Conservation (phyloP, 1,139 yeast species). For the Blastobotrys niveus region DNA sequence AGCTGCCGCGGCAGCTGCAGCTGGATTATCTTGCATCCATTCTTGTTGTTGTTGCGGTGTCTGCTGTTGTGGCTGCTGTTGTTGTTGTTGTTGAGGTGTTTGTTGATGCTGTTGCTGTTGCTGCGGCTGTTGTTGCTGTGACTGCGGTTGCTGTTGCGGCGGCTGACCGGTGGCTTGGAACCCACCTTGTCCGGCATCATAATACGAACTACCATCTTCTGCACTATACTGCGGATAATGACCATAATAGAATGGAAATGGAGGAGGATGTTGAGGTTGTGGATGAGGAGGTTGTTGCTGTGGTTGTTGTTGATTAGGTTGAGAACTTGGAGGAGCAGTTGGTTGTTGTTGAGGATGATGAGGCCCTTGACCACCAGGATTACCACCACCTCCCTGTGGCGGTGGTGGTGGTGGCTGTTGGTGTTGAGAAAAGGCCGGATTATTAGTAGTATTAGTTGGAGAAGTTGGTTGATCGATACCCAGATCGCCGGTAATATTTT, state of each 20-base stretch:
- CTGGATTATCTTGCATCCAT: not conserved
- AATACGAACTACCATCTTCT: slow-evolving; percentile 6
- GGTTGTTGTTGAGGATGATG: not conserved
- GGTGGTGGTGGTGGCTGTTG: slow-evolving; percentile 6
- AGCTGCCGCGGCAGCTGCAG: slow-evolving; percentile 12
- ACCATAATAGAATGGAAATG: slow-evolving; percentile 5
- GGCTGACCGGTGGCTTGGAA: no score
- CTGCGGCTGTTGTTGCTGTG: not conserved
- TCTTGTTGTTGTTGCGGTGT: slow-evolving; percentile 1
- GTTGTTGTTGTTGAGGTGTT: not conserved
- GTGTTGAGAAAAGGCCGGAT: no score
- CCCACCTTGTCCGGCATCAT: not conserved
- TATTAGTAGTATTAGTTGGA: no score
- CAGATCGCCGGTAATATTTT: no score
- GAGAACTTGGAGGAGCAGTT: slow-evolving; percentile 2
- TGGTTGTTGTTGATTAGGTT: slow-evolving; percentile 7
- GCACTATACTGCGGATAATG: slow-evolving; percentile 1
- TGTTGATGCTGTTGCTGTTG: not conserved
- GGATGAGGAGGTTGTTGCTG: slow-evolving; percentile 1
- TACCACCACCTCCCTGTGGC: not conserved
- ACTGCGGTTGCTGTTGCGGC: not conserved
- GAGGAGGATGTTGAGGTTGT: slow-evolving; percentile 8
- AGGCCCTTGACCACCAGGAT: not conserved
- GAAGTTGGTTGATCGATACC: no score
- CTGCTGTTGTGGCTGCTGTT: slow-evolving; percentile 2